Base-by-base conservation (phyloP, 2,329 filamentous ascomycete genomes). In the Aspergillus tanneri region DNA sequence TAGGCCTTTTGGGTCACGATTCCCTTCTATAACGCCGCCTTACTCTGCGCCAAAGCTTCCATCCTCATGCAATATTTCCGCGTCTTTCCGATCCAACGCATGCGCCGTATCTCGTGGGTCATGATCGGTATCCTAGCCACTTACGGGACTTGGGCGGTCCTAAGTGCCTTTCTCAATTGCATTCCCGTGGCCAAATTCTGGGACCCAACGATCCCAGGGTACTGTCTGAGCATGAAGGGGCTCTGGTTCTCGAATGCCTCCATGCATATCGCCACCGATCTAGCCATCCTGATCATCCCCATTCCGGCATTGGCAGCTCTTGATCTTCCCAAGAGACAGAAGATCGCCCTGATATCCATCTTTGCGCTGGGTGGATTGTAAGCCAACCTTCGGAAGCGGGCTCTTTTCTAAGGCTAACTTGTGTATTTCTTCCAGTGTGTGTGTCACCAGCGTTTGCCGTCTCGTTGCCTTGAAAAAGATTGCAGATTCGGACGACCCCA, bases 61-160 rank as follows among this genome's bases (percentile, higher is more conserved):
- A 75, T 78, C 43, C 58, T 78, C n/a, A 61, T 75, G 45, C 74
- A 77, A 54, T 77, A 77, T 54, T 69, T 74, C 18, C 73, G 72
- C 28, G 67, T 78, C 39, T 76, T 77, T 56, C 64, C 59, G 25
- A 65, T 62, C 3, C 63, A 52, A 5, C 53, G 52, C 25, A 69
- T 68, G 55, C 65, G 71, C 4, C 45, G 65, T 16, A 51, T 66
- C 21, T 73, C 68, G 52, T 72, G 64, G 58, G 37, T 59, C 9
- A 65, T 76, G 55, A 62, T 76, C 19, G 47, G 55, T 0, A 37
- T 67, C 46, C 46, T 70, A 60, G 71, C 18, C 32, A 57, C 59
- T 5, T 70, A 67, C 39, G 67, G 67, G 1, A 61, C 62, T 0
- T 70, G 66, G 67, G 61, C 62, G 2, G 61, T 70, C 6, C 36